A percentile compares a stretch with the other conserved stretches of the same genome.
phyloP scores from a whole-genome alignment of 352 stramenopile species.

The Albugo candida region DNA sequence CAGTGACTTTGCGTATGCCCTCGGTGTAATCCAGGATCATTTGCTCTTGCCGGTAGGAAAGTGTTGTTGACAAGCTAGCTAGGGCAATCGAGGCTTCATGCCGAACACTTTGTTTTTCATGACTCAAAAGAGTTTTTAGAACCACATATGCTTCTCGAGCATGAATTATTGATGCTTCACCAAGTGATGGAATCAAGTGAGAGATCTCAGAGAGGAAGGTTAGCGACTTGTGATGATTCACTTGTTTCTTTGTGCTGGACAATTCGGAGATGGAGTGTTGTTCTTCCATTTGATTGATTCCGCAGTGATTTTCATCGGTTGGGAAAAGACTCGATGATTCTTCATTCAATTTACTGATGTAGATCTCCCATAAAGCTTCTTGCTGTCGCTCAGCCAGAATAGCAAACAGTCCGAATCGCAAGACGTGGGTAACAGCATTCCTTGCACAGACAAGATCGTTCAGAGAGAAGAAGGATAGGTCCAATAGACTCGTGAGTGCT shows the following conservation, averaged over 20 bases:
- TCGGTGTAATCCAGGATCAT: slow-evolving; percentile 22
- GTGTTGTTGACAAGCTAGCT: slow-evolving; percentile 34
- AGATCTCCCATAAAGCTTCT: slow-evolving; percentile 31
- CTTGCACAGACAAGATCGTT: slow-evolving; percentile 50
- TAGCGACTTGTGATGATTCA: slow-evolving; percentile 50
- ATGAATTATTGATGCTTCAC: slow-evolving; percentile 30
- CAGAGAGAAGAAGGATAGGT: slow-evolving; percentile 55
- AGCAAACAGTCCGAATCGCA: slow-evolving; percentile 41
- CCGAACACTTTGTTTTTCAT: slow-evolving; percentile 60
- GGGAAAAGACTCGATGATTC: slow-evolving; percentile 1
- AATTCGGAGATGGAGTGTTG: too few species aligned
- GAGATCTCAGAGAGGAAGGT: slow-evolving; percentile 36
- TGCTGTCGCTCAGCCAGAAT: slow-evolving; percentile 51
- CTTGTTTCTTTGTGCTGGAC: not conserved
- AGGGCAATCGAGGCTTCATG: slow-evolving; percentile 45
- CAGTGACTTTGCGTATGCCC: slow-evolving; percentile 20
- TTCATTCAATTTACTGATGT: slow-evolving; percentile 29
- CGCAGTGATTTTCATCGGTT: too few species aligned
- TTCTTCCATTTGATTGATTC: too few species aligned
- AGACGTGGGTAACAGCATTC: slow-evolving; percentile 55
- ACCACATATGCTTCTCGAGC: slow-evolving; percentile 16
- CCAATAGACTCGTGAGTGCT: slow-evolving; percentile 37
- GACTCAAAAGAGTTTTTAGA: slow-evolving; percentile 22
- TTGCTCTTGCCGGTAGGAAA: slow-evolving; percentile 38
- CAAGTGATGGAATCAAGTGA: slow-evolving; percentile 48